Evolutionary conservation across 257 asterid genomes (phyloP).

Genomic region (Solanum bulbocastanum): DNA sequence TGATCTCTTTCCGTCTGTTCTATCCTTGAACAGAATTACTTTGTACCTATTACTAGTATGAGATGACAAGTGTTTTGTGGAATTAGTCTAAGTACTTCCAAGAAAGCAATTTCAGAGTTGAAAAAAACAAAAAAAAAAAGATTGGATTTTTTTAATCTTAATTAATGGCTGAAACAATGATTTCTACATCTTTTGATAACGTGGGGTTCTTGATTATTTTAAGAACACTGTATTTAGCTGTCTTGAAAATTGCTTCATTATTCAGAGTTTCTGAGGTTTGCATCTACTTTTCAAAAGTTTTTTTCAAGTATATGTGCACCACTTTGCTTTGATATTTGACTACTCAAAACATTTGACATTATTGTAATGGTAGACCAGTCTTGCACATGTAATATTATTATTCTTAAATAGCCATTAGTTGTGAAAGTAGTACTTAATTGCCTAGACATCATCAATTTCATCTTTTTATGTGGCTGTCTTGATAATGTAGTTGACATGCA

Average conservation of each 20-base stretch:
- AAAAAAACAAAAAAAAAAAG: not conserved
- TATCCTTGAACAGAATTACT: not conserved
- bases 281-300: conserved; percentile 23
- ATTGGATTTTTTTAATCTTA: not conserved
- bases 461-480: not conserved
- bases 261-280: conserved; percentile 10
- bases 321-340: conserved; percentile 23
- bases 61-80: not conserved
- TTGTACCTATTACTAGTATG: not conserved
- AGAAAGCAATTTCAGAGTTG: conserved; percentile 4
- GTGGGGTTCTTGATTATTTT: conserved; percentile 26
- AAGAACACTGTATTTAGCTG: conserved; percentile 15
- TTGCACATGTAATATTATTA: not conserved
- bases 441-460: not conserved
- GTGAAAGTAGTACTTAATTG: not conserved
- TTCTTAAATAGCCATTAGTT: not conserved
- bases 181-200: conserved; percentile 53
- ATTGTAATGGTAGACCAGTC: conserved; percentile 20
- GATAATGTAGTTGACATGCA: conserved; percentile 5
- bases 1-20: not conserved
- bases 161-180: conserved; percentile 14
- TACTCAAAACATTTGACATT: conserved; percentile 27
- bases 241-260: not conserved
- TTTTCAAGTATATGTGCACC: conserved; percentile 10
- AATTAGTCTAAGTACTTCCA: not conserved